A percentile compares a stretch with the other conserved stretches of the same genome.
Evolutionary conservation across 2,329 filamentous ascomycete genomes (phyloP).

Genomic region (Penicillium glabrum): DNA sequence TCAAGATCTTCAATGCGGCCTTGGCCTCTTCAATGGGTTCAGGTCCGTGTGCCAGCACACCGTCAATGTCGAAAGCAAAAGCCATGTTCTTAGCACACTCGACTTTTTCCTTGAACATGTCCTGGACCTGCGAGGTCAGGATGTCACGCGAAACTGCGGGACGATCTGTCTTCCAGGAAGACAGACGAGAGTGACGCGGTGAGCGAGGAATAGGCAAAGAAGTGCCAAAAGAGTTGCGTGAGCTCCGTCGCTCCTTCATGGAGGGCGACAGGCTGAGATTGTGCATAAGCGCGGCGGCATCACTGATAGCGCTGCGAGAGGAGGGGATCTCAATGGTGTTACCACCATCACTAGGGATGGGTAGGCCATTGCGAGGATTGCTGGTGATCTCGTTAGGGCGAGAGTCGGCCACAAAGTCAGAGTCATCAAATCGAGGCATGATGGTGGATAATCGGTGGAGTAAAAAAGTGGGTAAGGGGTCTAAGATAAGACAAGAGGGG

Average conservation of each 20-base stretch:
- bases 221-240: slow-evolving; percentile 74
- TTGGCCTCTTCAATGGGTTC: slow-evolving; percentile 67
- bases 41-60: slow-evolving; percentile 73
- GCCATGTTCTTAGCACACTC: slow-evolving; percentile 74
- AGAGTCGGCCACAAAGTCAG: slow-evolving; percentile 46
- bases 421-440: slow-evolving; percentile 63
- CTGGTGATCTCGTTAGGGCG: slow-evolving; percentile 21
- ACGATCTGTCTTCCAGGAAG: slow-evolving; percentile 56
- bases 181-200: slow-evolving; percentile 67
- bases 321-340: slow-evolving; percentile 69
- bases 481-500: slow-evolving; percentile 6
- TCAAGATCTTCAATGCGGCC: slow-evolving; percentile 67
- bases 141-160: slow-evolving; percentile 63
- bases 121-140: slow-evolving; percentile 69
- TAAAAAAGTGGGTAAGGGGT: slow-evolving; percentile 1
- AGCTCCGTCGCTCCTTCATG: slow-evolving; percentile 65
- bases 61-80: slow-evolving; percentile 70
- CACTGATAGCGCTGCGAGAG: slow-evolving; percentile 65
- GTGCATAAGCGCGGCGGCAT: slow-evolving; percentile 71
- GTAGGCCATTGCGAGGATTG: slow-evolving; percentile 2
- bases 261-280: slow-evolving; percentile 67
- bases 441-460: slow-evolving; percentile 28
- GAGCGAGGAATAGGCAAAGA: slow-evolving; percentile 71
- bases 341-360: slow-evolving; percentile 36
- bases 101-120: slow-evolving; percentile 65